These are phyloP conservation scores for Dichomitus squalens DNA, from an alignment of 1,284 basidiomycete species.

Conservation along the genomic window DNA sequence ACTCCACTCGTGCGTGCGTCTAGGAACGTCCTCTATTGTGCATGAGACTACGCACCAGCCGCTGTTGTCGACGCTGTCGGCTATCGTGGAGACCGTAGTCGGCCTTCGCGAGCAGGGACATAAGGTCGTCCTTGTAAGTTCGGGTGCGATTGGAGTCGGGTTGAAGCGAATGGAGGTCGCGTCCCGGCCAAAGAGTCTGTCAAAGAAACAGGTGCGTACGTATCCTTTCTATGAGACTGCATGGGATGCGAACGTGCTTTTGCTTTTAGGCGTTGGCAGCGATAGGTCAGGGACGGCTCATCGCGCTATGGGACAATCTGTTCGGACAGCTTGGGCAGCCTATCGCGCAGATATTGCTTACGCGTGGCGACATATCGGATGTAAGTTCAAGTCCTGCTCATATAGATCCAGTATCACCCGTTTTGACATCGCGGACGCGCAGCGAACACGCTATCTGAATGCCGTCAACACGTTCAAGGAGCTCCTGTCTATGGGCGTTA, in stretches of 20 bases:
- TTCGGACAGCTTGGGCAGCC: conserved; percentile 93
- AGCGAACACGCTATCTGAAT: conserved; percentile 93
- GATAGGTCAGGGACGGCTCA: conserved; percentile 94
- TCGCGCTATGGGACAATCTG: conserved; percentile 96
- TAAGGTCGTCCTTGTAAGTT: conserved; percentile 93
- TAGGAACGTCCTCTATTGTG: conserved; percentile 93
- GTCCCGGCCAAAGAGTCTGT: conserved; percentile 80
- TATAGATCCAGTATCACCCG: too few relatives aligned
- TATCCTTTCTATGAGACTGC: not conserved
- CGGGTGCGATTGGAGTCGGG: conserved; percentile 96
- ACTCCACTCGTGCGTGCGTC: conserved; percentile 3
- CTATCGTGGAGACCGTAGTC: conserved; percentile 91
- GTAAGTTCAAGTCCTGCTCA: conserved; percentile 50
- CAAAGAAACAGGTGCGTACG: conserved; percentile 80
- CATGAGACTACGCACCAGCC: conserved; percentile 90
- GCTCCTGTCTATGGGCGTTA: conserved; percentile 86
- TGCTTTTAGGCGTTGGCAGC: conserved; percentile 79
- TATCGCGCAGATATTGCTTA: conserved; percentile 94
- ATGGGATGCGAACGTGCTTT: conserved; percentile 12
- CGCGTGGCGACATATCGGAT: conserved; percentile 95
- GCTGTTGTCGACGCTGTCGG: conserved; percentile 87
- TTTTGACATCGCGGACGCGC: conserved; percentile 5
- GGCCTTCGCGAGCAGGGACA: conserved; percentile 82
- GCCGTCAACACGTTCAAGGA: conserved; percentile 93
- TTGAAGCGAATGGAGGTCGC: conserved; percentile 88